Evolutionary conservation across 169 alveolate species (phyloP).

Genomic region (Amoebophrya sp.): DNA sequence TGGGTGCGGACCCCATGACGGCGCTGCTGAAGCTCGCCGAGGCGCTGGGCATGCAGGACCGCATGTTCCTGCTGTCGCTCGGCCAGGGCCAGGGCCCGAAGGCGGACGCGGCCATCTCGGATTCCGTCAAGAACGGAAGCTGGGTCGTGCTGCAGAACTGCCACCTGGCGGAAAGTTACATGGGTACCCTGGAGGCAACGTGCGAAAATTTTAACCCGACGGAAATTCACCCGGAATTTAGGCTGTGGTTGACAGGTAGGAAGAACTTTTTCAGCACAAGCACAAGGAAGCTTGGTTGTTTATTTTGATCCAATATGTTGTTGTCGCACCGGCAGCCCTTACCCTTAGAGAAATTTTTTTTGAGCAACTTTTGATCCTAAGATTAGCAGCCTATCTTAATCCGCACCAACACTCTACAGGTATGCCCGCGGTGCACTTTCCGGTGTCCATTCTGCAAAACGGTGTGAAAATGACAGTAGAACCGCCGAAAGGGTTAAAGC

Average conservation of each 20-base stretch:
- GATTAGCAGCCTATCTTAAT: too few species aligned
- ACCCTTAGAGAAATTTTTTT: too few species aligned
- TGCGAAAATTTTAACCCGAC: conserved; percentile 60
- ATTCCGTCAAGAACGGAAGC: conserved; percentile 71
- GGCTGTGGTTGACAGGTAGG: conserved; percentile 79
- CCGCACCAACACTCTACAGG: background rate
- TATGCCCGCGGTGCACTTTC: conserved; percentile 67
- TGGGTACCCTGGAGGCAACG: conserved; percentile 76
- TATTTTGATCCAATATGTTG: too few species aligned
- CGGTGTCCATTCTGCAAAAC: conserved; percentile 61
- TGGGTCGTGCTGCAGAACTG: conserved; percentile 87
- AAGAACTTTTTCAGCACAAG: too few species aligned
- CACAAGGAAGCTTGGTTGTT: too few species aligned
- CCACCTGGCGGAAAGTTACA: conserved; percentile 82
- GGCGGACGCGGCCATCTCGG: conserved; percentile 61
- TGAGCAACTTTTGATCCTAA: too few species aligned
- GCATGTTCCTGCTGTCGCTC: conserved; percentile 40
- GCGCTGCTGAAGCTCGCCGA: conserved; percentile 65
- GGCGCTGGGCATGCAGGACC: conserved; percentile 51
- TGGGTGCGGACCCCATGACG: conserved; percentile 84
- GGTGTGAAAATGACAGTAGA: conserved; percentile 83
- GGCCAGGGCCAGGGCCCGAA: conserved; percentile 56
- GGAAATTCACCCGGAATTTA: conserved; percentile 44
- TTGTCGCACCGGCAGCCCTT: too few species aligned
- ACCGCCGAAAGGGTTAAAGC: conserved; percentile 85